Base-by-base conservation (phyloP, 2,329 filamentous ascomycete genomes). In the Cercospora nicotianae region DNA sequence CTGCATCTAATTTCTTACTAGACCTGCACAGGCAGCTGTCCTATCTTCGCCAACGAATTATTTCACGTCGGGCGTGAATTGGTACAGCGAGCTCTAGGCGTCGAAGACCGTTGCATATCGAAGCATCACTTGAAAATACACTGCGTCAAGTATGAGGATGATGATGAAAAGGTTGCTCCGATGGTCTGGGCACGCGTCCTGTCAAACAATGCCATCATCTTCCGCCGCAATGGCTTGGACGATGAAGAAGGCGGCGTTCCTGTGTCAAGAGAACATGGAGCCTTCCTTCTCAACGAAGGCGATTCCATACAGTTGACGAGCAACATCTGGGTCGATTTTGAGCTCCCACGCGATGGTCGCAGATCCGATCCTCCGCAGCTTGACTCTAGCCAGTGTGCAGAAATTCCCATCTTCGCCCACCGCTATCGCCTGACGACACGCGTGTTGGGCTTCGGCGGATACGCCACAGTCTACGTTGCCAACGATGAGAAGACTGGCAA, bases 401-500 rank as follows among this genome's bases (percentile, higher is more conserved):
- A 66, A 28, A 48, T 36, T 7, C 64, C 70, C 28, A 53, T 70
- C 36, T 87, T 89, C 67, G 69, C 76, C 2, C 75, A 83, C 51
- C 79, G 80, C 10, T 90, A 84, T 71, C 72, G 77, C 2, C 78
- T 90, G 30, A 84, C 80, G 1, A 75, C 81, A 48, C 83, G 84
- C 9, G 75, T 82, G 2, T 79, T 90, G 26, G 88, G 88, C 4
- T 74, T 77, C 36, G 88, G 88, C 5, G 82, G 80, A 2, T 83
- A 83, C 73, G 86, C 85, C 8, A 79, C 79, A 51, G 85, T 90
- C 3, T 83, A 85, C 65, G 79, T 89, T 9, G 87, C 85, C 5
- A 75, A 84, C 2, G 83, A 91, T 16, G 76, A 80, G 26, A 77
- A 76, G 6, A 86, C 84, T 0, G 81, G 83, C 42, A 83, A 82